Evolutionary conservation across 2,329 filamentous ascomycete species (phyloP), one percentile per base, ranked within the genome.

Genomic region (Paraphoma chrysanthemicola): DNA sequence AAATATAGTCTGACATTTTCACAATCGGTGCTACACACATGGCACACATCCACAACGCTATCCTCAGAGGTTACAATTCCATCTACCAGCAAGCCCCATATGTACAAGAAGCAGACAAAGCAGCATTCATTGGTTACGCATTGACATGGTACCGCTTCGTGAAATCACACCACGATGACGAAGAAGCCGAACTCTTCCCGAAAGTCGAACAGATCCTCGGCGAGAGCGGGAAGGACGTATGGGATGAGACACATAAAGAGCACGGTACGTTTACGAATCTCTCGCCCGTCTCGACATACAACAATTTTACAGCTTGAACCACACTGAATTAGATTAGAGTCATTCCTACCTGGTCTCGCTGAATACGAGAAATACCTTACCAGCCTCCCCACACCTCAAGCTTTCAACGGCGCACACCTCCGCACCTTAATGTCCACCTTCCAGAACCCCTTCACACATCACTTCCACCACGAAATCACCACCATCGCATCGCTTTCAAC

Each of bases 11-110:
- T 11, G 72, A 75, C 44, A 69, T 71, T 6, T 75, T 72, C 55
- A 76, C 72, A 6, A 62, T 57, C 6, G 72, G 72, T n/a, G 71
- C 73, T 31, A 69, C 71, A 14, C 71, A 76, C 45, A 75, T 77
- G 77, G 69, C 75, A 7, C 66, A 76, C 38, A 68, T 79, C 10
- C 78, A 80, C 63, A 80, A 80, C 43, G 64, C 74, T 0, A 73
- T 79, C 39, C 60, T 80, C 6, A 68, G 77, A 36, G 75, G 75
- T 38, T 78, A 75, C 62, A 80, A 79, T 61, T 72, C 72, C 14
- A 78, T 79, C 28, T 78, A 77, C 52, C 65, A 72, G 0, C 77
- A 80, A 67, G 73, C 75, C 0, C 72, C 70, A 0, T 57, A 73
- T 52, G 56, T 78, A 7, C 64, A 58, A 44, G 51, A 65, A 1